Percentiles rank a stretch among this genome's conserved stretches.
phyloP scores from a whole-genome alignment of 2,329 filamentous ascomycete species.

The Fusarium compactum region DNA sequence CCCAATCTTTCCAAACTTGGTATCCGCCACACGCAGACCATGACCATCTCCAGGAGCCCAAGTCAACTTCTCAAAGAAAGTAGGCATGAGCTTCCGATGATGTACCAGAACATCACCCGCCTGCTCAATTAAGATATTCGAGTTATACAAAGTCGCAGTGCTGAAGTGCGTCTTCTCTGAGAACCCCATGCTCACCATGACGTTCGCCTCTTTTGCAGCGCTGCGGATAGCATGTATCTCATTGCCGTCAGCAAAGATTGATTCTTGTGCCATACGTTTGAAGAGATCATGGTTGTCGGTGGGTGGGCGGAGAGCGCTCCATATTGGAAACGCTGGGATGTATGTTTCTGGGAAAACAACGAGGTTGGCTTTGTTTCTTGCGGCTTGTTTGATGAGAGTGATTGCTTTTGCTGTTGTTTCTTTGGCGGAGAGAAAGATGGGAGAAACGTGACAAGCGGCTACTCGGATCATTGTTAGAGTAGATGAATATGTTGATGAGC shows the following conservation, averaged over 20 bases:
- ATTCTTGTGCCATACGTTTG: constrained; percentile 58
- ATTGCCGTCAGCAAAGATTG: constrained; percentile 59
- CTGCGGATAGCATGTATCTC: constrained; percentile 58
- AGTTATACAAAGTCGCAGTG: constrained; percentile 63
- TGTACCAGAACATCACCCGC: constrained; percentile 62
- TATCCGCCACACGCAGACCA: constrained; percentile 61
- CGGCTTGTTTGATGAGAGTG: constrained; percentile 58
- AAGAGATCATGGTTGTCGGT: constrained; percentile 64
- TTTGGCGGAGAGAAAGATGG: constrained; percentile 60
- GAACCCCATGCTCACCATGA: constrained; percentile 63
- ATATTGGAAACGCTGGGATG: constrained; percentile 66
- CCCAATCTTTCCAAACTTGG: constrained; percentile 60
- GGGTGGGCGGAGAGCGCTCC: constrained; percentile 61
- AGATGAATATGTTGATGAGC: not conserved
- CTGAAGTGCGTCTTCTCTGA: constrained; percentile 60
- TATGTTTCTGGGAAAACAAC: constrained; percentile 67
- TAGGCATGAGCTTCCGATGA: constrained; percentile 66
- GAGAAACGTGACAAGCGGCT: constrained; percentile 55
- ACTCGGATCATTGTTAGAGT: constrained; percentile 28
- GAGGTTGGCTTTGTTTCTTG: constrained; percentile 58
- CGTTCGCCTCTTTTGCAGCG: constrained; percentile 52
- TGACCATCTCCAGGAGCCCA: constrained; percentile 66
- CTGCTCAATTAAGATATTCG: constrained; percentile 60
- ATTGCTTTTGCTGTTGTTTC: constrained; percentile 62
- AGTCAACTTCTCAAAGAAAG: constrained; percentile 68